Evolutionary conservation across 106 monocot species (phyloP).

Genomic region (Apostasia ramifera): DNA sequence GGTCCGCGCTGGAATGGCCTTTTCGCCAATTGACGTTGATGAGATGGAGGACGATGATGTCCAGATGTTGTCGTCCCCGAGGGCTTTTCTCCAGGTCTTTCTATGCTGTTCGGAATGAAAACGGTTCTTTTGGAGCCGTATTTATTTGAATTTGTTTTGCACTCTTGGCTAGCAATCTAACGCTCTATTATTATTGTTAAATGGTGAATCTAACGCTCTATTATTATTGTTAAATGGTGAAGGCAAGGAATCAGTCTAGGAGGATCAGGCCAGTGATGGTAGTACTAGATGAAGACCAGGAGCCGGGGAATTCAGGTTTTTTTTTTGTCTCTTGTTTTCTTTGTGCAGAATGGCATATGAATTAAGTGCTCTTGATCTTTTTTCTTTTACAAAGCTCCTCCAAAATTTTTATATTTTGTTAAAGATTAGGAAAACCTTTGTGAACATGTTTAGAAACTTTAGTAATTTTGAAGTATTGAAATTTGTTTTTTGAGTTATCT

Average conservation of each 20-base stretch:
- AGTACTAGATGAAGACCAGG: constrained; percentile 14
- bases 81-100: constrained; percentile 16
- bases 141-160: background rate
- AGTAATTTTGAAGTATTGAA: too few species aligned
- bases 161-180: background rate
- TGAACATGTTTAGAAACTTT: too few species aligned
- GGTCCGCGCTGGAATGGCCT: background rate
- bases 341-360: too few species aligned
- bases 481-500: too few species aligned
- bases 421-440: too few species aligned
- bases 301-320: constrained; percentile 12
- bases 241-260: constrained; percentile 17
- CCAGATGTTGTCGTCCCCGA: constrained; percentile 14
- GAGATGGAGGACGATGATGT: constrained; percentile 20
- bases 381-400: too few species aligned
- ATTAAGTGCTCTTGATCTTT: too few species aligned
- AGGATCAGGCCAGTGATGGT: constrained; percentile 8
- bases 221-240: background rate
- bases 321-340: background rate
- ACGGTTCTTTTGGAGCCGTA: background rate
- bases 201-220: background rate
- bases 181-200: background rate
- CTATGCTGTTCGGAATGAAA: background rate
- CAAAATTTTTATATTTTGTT: too few species aligned
- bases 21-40: constrained; percentile 14